Evolutionary conservation across 2,329 filamentous ascomycete genomes (phyloP).

Genomic region (Trichoderma oligosporum): DNA sequence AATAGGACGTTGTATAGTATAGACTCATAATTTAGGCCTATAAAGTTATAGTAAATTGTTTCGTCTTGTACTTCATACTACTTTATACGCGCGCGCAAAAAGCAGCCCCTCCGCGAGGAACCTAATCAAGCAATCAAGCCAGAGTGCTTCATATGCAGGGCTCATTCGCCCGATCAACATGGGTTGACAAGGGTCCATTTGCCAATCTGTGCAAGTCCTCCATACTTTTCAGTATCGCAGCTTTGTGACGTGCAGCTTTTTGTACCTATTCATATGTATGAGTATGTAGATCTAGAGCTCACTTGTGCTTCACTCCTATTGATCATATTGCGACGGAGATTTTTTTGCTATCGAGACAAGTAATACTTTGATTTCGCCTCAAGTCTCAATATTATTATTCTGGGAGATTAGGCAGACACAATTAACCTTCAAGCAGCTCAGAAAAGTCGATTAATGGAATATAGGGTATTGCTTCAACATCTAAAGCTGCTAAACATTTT

Average conservation of each 20-base stretch:
- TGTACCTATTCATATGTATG: background rate
- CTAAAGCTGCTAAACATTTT: no score
- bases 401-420: no score
- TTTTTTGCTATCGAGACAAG: no score
- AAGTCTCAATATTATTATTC: no score
- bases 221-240: no score
- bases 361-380: no score
- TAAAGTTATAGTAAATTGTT: background rate
- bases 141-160: background rate
- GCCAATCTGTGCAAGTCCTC: background rate
- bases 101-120: background rate
- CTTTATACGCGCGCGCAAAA: background rate
- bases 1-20: background rate
- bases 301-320: no score
- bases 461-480: no score
- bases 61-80: no score
- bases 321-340: no score
- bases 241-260: background rate
- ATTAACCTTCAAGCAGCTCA: no score
- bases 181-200: background rate
- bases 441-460: no score
- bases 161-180: background rate
- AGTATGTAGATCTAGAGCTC: background rate
- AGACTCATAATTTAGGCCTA: background rate
- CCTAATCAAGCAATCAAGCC: background rate